These are phyloP conservation scores for Gigaspora rosea DNA, from an alignment of 192 early-diverging fungal species.

Conservation along the genomic window DNA sequence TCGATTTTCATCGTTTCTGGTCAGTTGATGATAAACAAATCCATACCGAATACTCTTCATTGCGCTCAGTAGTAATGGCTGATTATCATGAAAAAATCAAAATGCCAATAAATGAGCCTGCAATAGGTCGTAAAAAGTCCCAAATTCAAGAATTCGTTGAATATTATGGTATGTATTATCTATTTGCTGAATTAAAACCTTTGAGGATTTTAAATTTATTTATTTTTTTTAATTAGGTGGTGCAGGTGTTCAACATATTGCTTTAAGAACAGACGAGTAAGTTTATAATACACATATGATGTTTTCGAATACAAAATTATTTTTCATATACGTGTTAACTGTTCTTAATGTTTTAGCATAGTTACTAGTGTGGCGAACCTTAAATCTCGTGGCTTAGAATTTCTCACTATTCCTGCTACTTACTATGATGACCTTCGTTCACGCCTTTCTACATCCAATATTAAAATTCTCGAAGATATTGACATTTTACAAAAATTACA, in stretches of 20 bases:
- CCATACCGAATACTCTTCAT: constrained; percentile 91
- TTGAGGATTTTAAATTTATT: not conserved
- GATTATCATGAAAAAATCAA: constrained; percentile 89
- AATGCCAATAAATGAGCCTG: constrained; percentile 98
- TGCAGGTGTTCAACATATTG: constrained; percentile 92
- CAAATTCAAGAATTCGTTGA: constrained; percentile 95
- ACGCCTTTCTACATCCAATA: constrained; percentile 67
- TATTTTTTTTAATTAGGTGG: constrained; percentile 46
- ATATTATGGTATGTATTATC: constrained; percentile 62
- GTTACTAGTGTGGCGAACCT: constrained; percentile 81
- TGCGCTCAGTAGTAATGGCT: constrained; percentile 95
- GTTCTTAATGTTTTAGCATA: constrained; percentile 52
- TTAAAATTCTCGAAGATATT: constrained; percentile 80
- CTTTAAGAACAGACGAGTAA: constrained; percentile 73
- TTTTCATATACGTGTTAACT: too few species aligned
- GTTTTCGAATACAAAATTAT: not conserved
- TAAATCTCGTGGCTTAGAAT: constrained; percentile 85
- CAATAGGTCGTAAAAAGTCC: constrained; percentile 87
- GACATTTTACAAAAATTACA: constrained; percentile 79
- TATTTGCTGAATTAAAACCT: not conserved
- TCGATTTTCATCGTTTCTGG: constrained; percentile 99
- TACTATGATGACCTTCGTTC: constrained; percentile 89
- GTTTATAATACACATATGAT: not conserved
- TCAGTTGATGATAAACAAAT: constrained; percentile 97
- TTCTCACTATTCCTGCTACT: constrained; percentile 77